Base-by-base conservation (phyloP, 768 basidiomycete species). In the Collybia mongolica region DNA sequence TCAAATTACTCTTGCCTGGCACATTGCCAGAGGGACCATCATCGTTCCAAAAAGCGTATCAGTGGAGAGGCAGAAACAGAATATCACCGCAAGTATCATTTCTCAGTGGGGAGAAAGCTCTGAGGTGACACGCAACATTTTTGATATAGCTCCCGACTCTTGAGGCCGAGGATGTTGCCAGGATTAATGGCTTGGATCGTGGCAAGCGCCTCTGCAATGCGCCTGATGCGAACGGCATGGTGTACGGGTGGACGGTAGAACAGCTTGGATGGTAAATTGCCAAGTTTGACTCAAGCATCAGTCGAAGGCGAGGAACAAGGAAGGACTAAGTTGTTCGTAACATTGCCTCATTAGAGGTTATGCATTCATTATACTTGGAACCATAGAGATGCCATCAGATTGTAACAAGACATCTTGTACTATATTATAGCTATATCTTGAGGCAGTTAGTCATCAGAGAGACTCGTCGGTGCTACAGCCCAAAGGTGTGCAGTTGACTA, bases 1-100 rank as follows among this genome's bases (percentile, higher is more conserved):
- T 4, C 79, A 81, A 59, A 63, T 83, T 29, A 71, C 73, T 22
- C 61, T 83, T 6, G 73, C 75, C 0, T 83, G 81, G 81, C 75
- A 80, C 55, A 41, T 80, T 35, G 67, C 72, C 15, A 64, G 79
- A 20, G 72, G 74, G 0, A 72, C 70, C 5, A 60, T 69, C 17
- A 68, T 72, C 5, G 65, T 81, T 2, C 78, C 81, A 2, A 79
- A 77, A 66, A 80, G 77, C 48, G 63, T 65, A 17, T 70, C 80
- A 51, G 58, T 60, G 17, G 70, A 71, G 18, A 66, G 75, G 40
- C 80, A 83, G 63, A 74, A 71, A 57, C 72, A 75, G 49, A 82
- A 82, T 52, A 50, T 81, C 29, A 72, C 59, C 20, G 80, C 79
- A 49, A 43, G 72, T 64, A 24, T 26, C 19, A 40, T 47, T 24